Evolutionary conservation across 2,329 filamentous ascomycete species (phyloP), one percentile per base, ranked within the genome.

Genomic region (Hirsutella rhossiliensis): DNA sequence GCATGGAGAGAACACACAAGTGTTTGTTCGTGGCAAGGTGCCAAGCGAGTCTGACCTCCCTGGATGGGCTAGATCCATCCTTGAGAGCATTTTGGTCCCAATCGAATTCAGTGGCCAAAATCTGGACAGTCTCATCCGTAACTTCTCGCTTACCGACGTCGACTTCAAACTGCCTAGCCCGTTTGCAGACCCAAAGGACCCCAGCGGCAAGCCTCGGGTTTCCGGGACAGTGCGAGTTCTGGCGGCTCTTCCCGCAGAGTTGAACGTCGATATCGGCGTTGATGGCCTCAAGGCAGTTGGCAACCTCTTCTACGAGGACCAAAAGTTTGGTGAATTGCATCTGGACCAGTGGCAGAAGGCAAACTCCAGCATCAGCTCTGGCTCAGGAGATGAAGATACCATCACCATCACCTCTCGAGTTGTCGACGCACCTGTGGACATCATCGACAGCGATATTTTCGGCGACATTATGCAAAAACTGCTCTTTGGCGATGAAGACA

Each of bases 111-210:
- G 87, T 0, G 87, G 87, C 5, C 78, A 81, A 46, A 81, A 81
- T 0, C 82, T 96, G 54, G 87, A 88, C 51, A 80, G 84, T 50
- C 67, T 95, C 15, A 84, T 98, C 58, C 83, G 82, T 52, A 90
- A 92, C 53, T 96, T 97, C 58, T 84, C 87, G 19, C 68, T 97
- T 51, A 78, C 80, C 2, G 77, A 96, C 57, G 87, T 94, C 36
- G 80, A 94, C 54, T 95, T 98, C 61, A 78, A 77, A 41, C 67
- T 98, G 39, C 92, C 92, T 0, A 79, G 88, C 54, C 84, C 86
- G 1, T 76, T 82, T 54, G 86, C 87, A 3, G 80, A 88, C 17
- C 85, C 86, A 0, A 77, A 75, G 45, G 78, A 81, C 11, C 84
- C 87, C 0, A 78, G 82, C 42, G 72, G 83, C 4, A 77, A 83